Conservation (phyloP, 2,329 filamentous ascomycete genomes). For the Cytospora piceicola region DNA sequence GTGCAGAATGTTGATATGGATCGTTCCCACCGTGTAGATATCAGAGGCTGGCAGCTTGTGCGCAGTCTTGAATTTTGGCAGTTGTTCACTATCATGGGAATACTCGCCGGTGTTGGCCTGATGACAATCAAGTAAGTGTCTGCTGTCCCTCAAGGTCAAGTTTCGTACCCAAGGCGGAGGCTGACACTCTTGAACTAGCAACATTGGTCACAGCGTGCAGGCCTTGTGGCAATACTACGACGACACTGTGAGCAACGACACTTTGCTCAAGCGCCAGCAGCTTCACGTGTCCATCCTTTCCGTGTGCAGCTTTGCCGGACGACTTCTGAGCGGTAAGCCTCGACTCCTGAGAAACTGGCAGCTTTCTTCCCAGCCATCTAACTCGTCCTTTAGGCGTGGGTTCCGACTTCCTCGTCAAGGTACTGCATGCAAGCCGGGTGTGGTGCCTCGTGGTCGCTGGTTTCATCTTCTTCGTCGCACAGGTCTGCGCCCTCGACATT, state of each 20-base stretch:
- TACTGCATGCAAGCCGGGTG: constrained; percentile 76
- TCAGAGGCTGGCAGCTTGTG: constrained; percentile 80
- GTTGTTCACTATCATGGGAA: constrained; percentile 81
- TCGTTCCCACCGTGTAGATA: constrained; percentile 83
- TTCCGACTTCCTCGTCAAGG: constrained; percentile 86
- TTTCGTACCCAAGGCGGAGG: not conserved
- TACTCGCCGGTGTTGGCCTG: constrained; percentile 89
- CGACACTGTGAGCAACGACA: constrained; percentile 69
- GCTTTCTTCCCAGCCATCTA: constrained; percentile 16
- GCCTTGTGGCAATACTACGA: constrained; percentile 90
- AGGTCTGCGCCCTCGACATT: constrained; percentile 75
- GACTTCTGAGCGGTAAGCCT: constrained; percentile 72
- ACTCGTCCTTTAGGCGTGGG: constrained; percentile 68
- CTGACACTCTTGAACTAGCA: constrained; percentile 56
- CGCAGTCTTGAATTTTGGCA: constrained; percentile 84
- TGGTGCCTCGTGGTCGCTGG: constrained; percentile 88
- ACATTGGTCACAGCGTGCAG: constrained; percentile 88
- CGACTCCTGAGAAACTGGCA: not conserved
- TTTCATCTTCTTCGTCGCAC: constrained; percentile 76
- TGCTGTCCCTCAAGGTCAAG: not conserved
- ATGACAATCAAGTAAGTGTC: constrained; percentile 95
- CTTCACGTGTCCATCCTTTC: constrained; percentile 96
- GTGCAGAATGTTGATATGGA: constrained; percentile 68
- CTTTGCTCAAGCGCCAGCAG: constrained; percentile 80
- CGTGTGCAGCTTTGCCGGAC: constrained; percentile 80